Conservation (phyloP, 2,329 filamentous ascomycete genomes). For the Fusarium fracticaudum region DNA sequence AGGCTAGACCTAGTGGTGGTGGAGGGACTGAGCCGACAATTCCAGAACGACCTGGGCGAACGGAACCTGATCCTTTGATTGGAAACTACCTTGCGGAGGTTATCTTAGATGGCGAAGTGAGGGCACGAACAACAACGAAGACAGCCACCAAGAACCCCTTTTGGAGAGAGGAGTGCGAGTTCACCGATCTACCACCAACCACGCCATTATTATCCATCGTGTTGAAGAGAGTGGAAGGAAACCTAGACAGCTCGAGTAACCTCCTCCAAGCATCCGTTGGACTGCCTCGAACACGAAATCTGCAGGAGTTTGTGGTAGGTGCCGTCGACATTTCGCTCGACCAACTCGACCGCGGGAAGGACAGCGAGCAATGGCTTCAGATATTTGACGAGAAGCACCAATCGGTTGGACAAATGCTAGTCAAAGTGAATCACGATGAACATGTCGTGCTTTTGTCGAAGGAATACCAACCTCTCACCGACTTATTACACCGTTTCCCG, state of each 20-base stretch:
- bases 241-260: constrained; percentile 54
- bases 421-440: constrained; percentile 87
- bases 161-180: constrained; percentile 85
- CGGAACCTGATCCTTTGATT: constrained; percentile 55
- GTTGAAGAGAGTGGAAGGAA: constrained; percentile 72
- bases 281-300: constrained; percentile 50
- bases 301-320: constrained; percentile 68
- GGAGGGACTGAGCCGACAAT: constrained; percentile 31
- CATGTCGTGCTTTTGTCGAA: constrained; percentile 86
- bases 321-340: constrained; percentile 85
- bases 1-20: constrained; percentile 45
- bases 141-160: constrained; percentile 77
- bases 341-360: constrained; percentile 78
- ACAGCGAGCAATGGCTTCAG: constrained; percentile 89
- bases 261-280: constrained; percentile 43
- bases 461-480: constrained; percentile 85
- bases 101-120: constrained; percentile 80
- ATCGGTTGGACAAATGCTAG: constrained; percentile 81
- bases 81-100: constrained; percentile 84
- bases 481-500: constrained; percentile 85
- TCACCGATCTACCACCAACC: constrained; percentile 75
- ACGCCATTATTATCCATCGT: constrained; percentile 76
- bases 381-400: constrained; percentile 81
- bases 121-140: constrained; percentile 79
- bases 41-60: constrained; percentile 32